Evolutionary conservation across 2,329 filamentous ascomycete genomes (phyloP).

Genomic region (Xylariales sp.): DNA sequence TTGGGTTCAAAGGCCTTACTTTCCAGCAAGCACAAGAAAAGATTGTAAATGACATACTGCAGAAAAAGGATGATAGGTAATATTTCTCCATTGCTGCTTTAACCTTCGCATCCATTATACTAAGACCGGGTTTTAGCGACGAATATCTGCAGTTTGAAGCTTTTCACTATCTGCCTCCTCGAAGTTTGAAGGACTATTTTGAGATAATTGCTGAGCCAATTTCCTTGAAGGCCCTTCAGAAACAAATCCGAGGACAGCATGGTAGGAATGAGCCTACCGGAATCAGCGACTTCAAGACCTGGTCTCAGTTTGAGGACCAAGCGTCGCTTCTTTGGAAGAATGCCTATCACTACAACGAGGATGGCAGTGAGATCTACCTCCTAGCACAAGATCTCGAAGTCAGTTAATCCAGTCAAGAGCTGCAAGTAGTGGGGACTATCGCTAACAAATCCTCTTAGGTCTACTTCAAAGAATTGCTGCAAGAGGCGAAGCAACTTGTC

Average conservation of each 20-base stretch:
- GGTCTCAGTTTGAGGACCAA: conserved; percentile 77
- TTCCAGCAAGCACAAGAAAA: conserved; percentile 88
- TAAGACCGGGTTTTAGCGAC: conserved; percentile 42
- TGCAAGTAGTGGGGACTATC: conserved; percentile 6
- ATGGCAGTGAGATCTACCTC: conserved; percentile 78
- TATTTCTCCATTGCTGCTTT: conserved; percentile 15
- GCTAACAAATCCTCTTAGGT: conserved; percentile 40
- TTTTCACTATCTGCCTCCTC: conserved; percentile 74
- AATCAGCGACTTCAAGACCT: conserved; percentile 69
- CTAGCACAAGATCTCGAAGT: conserved; percentile 79
- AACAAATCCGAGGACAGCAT: conserved; percentile 69
- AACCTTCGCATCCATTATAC: neutral
- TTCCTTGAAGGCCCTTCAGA: conserved; percentile 73
- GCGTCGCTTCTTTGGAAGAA: conserved; percentile 82
- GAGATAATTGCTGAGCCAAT: conserved; percentile 76
- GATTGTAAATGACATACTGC: conserved; percentile 71
- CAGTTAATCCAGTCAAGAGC: conserved; percentile 13
- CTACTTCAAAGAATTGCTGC: conserved; percentile 64
- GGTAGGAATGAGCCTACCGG: conserved; percentile 62
- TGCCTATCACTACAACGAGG: conserved; percentile 85
- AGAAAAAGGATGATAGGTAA: conserved; percentile 63
- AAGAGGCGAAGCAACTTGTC: conserved; percentile 67
- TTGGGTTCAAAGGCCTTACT: conserved; percentile 64
- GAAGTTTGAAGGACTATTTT: conserved; percentile 80
- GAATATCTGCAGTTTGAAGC: conserved; percentile 67